Conservation (phyloP, 148 eudicot species). For the Spergularia bocconei region DNA sequence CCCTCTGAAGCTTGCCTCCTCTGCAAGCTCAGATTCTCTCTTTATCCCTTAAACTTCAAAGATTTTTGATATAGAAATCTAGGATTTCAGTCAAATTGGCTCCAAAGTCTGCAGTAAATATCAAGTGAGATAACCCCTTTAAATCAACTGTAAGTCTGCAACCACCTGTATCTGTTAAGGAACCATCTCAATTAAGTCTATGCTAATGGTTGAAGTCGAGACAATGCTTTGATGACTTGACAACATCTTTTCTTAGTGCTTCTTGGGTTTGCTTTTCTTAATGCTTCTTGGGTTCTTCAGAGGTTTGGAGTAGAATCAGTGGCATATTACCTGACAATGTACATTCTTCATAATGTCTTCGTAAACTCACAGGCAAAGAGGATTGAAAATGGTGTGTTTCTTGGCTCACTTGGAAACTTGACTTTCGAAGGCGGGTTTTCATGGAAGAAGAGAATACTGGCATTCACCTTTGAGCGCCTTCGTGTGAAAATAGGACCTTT, state of each 20-base stretch:
- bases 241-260: not conserved
- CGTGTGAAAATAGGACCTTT: conserved; percentile 78
- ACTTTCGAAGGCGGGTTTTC: conserved; percentile 87
- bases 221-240: no score
- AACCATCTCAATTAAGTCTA: no score
- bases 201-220: no score
- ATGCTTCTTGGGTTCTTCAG: no score
- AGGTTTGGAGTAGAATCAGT: not conserved
- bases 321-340: not conserved
- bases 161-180: not conserved
- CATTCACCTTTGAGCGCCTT: conserved; percentile 74
- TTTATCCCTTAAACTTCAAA: no score
- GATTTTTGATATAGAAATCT: not conserved
- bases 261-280: not conserved
- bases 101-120: not conserved
- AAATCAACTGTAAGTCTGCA: not conserved
- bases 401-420: conserved; percentile 68
- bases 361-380: conserved; percentile 58
- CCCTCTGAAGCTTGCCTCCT: no score
- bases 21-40: no score
- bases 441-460: conserved; percentile 86
- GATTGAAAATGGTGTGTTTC: conserved; percentile 90
- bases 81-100: not conserved
- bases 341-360: not conserved
- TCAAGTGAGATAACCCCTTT: not conserved